A percentile compares a stretch with the other conserved stretches of the same genome.
Conservation (phyloP, 1,284 basidiomycete genomes). For the Ganoderma sinense region DNA sequence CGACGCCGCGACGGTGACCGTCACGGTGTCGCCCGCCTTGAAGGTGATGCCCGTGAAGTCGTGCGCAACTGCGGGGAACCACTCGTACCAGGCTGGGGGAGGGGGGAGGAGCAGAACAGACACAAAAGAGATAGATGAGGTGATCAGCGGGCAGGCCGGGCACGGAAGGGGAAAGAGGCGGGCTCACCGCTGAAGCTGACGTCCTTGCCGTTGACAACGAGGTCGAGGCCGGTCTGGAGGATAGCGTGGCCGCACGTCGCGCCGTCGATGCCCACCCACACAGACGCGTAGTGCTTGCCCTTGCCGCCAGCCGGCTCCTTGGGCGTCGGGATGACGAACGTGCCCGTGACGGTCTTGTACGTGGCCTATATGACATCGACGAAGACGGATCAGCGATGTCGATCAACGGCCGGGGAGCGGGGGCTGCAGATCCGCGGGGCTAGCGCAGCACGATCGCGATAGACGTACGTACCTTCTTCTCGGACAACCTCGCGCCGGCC, state of each 20-base stretch:
- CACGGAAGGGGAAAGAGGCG: neutral
- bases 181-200: slow-evolving; percentile 32
- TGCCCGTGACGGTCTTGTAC: slow-evolving; percentile 40
- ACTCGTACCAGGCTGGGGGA: slow-evolving; percentile 46
- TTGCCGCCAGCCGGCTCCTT: slow-evolving; percentile 33
- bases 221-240: slow-evolving; percentile 40
- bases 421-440: neutral
- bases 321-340: slow-evolving; percentile 41
- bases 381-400: neutral
- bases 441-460: too few relatives aligned
- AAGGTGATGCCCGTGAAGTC: slow-evolving; percentile 44
- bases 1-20: slow-evolving; percentile 39
- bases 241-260: slow-evolving; percentile 29
- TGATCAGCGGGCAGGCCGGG: neutral
- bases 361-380: slow-evolving; percentile 33
- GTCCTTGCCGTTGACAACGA: slow-evolving; percentile 33
- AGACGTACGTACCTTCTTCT: slow-evolving; percentile 25
- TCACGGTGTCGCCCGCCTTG: slow-evolving; percentile 40
- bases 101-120: too few relatives aligned
- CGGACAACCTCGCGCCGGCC: slow-evolving; percentile 34
- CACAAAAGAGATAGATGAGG: too few relatives aligned
- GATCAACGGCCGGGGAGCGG: neutral
- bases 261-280: slow-evolving; percentile 31
- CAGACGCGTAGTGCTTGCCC: slow-evolving; percentile 37
- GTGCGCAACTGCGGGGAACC: slow-evolving; percentile 44